Evolutionary conservation across 768 basidiomycete species (phyloP).

Genomic region (Lepiota venenata): DNA sequence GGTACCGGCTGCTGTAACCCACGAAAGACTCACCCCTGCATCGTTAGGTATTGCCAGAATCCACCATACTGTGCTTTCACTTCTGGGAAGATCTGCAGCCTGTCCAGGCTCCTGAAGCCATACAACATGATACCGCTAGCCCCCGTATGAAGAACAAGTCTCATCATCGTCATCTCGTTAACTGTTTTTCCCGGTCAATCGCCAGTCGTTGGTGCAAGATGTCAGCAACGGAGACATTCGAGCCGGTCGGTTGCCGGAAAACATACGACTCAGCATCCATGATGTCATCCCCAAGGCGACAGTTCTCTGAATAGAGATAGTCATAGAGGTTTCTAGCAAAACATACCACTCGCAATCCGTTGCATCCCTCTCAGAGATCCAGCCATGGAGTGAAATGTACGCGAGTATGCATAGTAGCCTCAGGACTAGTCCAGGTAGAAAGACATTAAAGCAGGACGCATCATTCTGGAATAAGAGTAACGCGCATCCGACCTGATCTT

Average conservation of each 20-base stretch:
- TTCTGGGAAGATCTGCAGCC: slow-evolving; percentile 23
- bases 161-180: not conserved
- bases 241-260: not conserved
- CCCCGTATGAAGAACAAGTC: slow-evolving; percentile 24
- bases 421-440: too few species aligned
- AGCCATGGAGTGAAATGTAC: too few species aligned
- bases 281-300: not conserved
- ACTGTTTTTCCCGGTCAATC: too few species aligned
- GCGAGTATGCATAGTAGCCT: too few species aligned
- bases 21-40: slow-evolving; percentile 55
- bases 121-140: slow-evolving; percentile 32
- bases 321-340: too few species aligned
- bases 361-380: too few species aligned
- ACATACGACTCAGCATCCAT: not conserved
- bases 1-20: not conserved
- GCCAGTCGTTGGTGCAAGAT: not conserved
- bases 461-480: too few species aligned
- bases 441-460: too few species aligned
- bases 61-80: slow-evolving; percentile 55
- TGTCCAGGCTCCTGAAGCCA: slow-evolving; percentile 29
- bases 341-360: too few species aligned
- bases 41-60: slow-evolving; percentile 71
- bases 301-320: too few species aligned
- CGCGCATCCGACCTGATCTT: too few species aligned
- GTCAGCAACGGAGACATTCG: not conserved